These are phyloP conservation scores for Fusarium haematococcum DNA, from an alignment of 2,329 filamentous ascomycete genomes.

Conservation along the genomic window DNA sequence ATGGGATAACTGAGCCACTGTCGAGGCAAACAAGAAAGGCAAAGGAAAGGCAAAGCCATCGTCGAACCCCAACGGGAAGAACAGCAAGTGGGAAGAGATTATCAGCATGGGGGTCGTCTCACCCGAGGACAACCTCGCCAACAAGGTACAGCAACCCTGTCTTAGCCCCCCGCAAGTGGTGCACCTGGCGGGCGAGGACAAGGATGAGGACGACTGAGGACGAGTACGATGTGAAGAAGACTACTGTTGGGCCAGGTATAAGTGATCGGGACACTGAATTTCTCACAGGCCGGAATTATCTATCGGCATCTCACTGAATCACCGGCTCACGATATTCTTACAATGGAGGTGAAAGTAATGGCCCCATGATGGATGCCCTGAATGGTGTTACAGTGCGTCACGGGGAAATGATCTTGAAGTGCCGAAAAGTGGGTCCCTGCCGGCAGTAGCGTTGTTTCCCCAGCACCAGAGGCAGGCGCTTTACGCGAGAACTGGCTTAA, in stretches of 20 bases:
- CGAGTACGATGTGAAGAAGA: too few species aligned
- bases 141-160: background rate
- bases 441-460: constrained; percentile 25
- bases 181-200: background rate
- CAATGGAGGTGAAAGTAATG: too few species aligned
- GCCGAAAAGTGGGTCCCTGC: background rate
- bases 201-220: too few species aligned
- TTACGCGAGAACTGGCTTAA: constrained; percentile 36
- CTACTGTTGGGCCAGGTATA: too few species aligned
- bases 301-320: too few species aligned
- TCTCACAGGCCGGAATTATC: too few species aligned
- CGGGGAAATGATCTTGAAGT: background rate
- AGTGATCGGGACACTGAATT: too few species aligned
- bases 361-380: background rate
- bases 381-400: background rate
- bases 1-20: too few species aligned
- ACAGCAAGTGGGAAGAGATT: background rate
- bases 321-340: too few species aligned
- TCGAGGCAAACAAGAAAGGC: background rate
- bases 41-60: background rate
- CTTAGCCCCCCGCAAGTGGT: background rate
- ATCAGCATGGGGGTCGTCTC: background rate
- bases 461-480: constrained; percentile 20
- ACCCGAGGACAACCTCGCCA: background rate
- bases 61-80: background rate